These are phyloP conservation scores for Plasmodium cynomolgi DNA, from an alignment of 169 alveolate genomes.

Conservation along the genomic window DNA sequence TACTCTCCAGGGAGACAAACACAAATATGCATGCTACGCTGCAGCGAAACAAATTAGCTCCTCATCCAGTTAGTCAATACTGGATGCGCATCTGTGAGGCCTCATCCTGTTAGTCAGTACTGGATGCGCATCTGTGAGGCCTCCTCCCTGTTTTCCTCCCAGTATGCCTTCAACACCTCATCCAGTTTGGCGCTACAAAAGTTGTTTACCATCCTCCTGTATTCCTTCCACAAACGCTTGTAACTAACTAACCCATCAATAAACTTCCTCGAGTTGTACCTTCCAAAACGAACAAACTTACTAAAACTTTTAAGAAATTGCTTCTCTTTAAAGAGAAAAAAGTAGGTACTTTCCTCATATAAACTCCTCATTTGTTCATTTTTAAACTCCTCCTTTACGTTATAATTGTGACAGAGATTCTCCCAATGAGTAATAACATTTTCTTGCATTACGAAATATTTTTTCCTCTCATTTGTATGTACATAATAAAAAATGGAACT, in stretches of 20 bases:
- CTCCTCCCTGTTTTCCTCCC: not conserved
- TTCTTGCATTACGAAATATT: conserved; percentile 1
- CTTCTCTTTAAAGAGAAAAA: not conserved
- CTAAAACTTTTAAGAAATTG: not conserved
- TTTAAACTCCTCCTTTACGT: not conserved
- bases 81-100: not conserved
- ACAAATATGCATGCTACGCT: not conserved
- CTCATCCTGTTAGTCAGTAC: not conserved
- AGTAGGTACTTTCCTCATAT: not conserved
- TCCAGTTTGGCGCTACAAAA: not conserved
- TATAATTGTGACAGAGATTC: not conserved
- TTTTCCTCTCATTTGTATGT: not conserved
- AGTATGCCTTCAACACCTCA: not conserved
- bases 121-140: not conserved
- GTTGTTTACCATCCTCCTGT: not conserved
- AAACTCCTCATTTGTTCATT: not conserved
- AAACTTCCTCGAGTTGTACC: not conserved
- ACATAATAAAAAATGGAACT: conserved; percentile 21
- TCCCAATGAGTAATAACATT: conserved; percentile 3
- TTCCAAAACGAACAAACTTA: not conserved
- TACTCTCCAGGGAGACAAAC: not conserved
- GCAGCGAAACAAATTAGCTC: not conserved
- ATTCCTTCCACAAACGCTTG: not conserved
- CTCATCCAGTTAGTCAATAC: not conserved
- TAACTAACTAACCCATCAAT: not conserved